Base-by-base conservation (phyloP, 2,329 filamentous ascomycete species). In the Dothideomycetes sp. region DNA sequence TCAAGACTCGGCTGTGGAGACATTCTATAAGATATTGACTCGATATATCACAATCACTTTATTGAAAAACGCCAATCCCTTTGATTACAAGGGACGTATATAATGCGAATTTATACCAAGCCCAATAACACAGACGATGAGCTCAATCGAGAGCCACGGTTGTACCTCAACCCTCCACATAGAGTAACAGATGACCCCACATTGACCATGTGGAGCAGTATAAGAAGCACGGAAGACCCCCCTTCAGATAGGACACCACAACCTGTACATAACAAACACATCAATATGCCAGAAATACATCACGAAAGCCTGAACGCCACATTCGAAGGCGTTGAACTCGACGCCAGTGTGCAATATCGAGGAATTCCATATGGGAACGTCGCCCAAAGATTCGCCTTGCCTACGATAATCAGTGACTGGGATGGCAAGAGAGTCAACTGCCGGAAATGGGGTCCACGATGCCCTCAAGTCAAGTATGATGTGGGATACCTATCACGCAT, bases 401-500 rank as follows among this genome's bases (percentile, higher is more conserved):
- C 49, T 2, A 29, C 30, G 2, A 11, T 45, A 8, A 30, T 45
- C 11, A 24, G 37, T 13, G 31, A 42, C 10, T 47, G 39, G 44
- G 50, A 50, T 0, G 47, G 57, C 17, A 34, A 51, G 4, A 29
- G 39, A 8, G 56, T 57, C 10, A 39, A 49, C 12, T 58, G 53
- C 31, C 44, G 31, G 19, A 36, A 43, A 13, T 47, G 38, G 36
- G 43, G 43, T 31, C 64, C 65, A 1, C 56, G 57, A 43, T 68
- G 65, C 27, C 66, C 66, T 3, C 65, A 69, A 33, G 52, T 53
- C 2, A 44, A 56, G 12, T 45, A 67, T 1, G 66, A 69, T 20
- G 56, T 67, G 1, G 58, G 64, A 1, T 60, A 68, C 44, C 48
- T 69, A n/a, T 48, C 68, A 16, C 64, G 66, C 6, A 57, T 67